Evolutionary conservation across 75 land plant genomes (phyloP), one percentile per base, ranked within the genome.

Genomic region (Cunninghamia lanceolata): DNA sequence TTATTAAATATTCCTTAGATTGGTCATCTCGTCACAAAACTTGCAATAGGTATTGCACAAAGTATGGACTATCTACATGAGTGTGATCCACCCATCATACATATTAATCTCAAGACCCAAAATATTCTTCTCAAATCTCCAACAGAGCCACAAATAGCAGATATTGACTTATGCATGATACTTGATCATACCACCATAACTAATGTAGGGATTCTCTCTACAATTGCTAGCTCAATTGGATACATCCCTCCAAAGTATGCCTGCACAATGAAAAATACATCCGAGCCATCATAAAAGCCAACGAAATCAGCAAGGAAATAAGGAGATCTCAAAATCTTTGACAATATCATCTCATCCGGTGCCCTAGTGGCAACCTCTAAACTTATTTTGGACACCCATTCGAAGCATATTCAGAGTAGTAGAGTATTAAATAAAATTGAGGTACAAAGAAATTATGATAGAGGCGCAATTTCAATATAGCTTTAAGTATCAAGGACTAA

Each of bases 181-280:
- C 85, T 5, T 56, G 25, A 56, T 56, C 63, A 56, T 19, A 4
- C 3, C 19, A 56, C 63, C 63, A 91, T 25, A 7, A 91, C 90
- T 84, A 91, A 91, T 82, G 91, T 89, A 28, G 88, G 88, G 1
- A 91, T 92, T 87, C 54, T 93, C 30, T 92, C 94, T 40, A 87
- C 89, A 25, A 88, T 95, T 34, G 93, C 92, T 85, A 94, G 97
- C 42, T 91, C 95, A 47, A 89, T 91, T 81, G 97, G 95, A 3
- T 95, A 91, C 73, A 90, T 91, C 59, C 96, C 97, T 87, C 95
- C 97, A 86, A 95, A 94, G 92, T 73, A 11, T 35, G 35, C 38
- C 76, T 32, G 34, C 34, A 73, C 36, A 73, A 14, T 73, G 36
- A 30, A 11, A 32, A n/a, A n/a, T n/a, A n/a, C n/a, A n/a, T n/a